Conservation (phyloP, 371 early-diverging fungal species). For the Apophysomyces variabilis region DNA sequence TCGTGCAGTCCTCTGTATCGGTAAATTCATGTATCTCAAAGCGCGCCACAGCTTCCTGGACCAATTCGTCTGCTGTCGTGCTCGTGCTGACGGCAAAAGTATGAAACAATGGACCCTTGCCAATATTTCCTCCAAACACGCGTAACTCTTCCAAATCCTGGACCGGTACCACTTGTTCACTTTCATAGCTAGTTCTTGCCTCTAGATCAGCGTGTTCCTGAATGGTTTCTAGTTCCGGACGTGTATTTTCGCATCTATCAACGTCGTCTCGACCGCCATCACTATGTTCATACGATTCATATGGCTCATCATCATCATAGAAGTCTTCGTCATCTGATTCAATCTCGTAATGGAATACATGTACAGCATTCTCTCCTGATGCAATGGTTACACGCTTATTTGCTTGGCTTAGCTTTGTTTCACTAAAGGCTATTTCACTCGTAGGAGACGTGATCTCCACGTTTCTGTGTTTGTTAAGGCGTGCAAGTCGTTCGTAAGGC, state of each 20-base stretch:
- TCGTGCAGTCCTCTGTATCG: constrained; percentile 34
- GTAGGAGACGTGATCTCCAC: constrained; percentile 60
- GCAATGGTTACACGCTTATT: constrained; percentile 44
- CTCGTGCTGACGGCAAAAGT: constrained; percentile 44
- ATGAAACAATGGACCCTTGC: constrained; percentile 60
- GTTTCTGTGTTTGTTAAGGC: constrained; percentile 88
- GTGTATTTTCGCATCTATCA: background rate
- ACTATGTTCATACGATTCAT: constrained; percentile 12
- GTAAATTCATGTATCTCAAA: constrained; percentile 41
- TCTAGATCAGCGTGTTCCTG: background rate
- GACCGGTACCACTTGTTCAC: background rate
- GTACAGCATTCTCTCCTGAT: constrained; percentile 25
- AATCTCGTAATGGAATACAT: constrained; percentile 43
- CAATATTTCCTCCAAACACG: constrained; percentile 67
- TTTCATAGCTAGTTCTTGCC: background rate
- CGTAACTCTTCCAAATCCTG: constrained; percentile 24
- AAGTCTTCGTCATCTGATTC: constrained; percentile 54
- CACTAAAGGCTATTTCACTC: background rate
- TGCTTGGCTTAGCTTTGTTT: constrained; percentile 11
- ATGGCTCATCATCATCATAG: constrained; percentile 28
- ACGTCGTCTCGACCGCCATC: constrained; percentile 15
- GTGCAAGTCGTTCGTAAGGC: constrained; percentile 86
- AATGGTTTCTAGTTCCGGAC: background rate
- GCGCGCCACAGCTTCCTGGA: constrained; percentile 48
- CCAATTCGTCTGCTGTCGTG: constrained; percentile 58